Evolutionary conservation across 805 yeast genomes (phyloP).

Genomic region (Hanseniaspora occidentalis): DNA sequence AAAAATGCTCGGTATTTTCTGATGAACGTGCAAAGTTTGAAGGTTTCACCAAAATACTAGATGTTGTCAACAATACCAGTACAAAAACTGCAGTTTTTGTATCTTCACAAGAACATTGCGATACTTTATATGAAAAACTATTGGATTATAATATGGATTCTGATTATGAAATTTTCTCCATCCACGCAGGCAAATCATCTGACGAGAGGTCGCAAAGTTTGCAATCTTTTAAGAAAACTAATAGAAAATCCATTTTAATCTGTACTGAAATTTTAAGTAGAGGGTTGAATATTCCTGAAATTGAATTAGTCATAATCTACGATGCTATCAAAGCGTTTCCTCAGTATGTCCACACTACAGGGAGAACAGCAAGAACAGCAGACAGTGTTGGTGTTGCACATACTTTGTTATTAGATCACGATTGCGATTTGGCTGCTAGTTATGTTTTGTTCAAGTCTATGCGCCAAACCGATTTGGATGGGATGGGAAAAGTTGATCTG

Average conservation of each 20-base stretch:
- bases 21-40: conserved; percentile 44
- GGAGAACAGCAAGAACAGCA: conserved; percentile 92
- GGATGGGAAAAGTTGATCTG: conserved; percentile 32
- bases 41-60: conserved; percentile 35
- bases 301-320: conserved; percentile 69
- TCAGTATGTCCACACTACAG: conserved; percentile 92
- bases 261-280: conserved; percentile 95
- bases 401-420: conserved; percentile 52
- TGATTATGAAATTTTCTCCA: conserved; percentile 36
- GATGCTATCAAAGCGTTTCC: conserved; percentile 83
- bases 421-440: conserved; percentile 57
- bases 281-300: conserved; percentile 84
- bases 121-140: conserved; percentile 40
- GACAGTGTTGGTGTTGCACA: conserved; percentile 57
- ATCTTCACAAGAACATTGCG: conserved; percentile 83
- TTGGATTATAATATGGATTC: conserved; percentile 27
- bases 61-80: conserved; percentile 20
- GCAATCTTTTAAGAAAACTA: conserved; percentile 51
- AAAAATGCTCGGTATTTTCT: conserved; percentile 49
- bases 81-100: conserved; percentile 69
- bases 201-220: conserved; percentile 68
- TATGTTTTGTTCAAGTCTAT: conserved; percentile 35
- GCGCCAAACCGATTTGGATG: conserved; percentile 36
- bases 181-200: conserved; percentile 92
- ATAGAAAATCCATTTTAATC: conserved; percentile 47